phyloP scores from a whole-genome alignment of 805 yeast genomes.

The Sugiyamaella floridensis region DNA sequence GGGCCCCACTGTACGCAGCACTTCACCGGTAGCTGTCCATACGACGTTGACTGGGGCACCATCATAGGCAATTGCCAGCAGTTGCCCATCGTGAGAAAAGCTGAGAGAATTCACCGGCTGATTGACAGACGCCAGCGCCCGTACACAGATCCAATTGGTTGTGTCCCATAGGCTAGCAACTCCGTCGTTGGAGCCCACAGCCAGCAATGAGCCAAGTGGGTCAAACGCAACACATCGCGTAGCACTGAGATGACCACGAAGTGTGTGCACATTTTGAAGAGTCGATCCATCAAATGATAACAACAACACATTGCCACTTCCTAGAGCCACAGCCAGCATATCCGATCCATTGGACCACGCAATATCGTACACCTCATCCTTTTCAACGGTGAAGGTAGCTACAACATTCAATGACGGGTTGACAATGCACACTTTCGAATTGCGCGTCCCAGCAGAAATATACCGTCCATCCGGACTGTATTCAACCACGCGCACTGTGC shows the following conservation, averaged over 20 bases:
- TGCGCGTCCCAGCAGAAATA: conserved; percentile 39
- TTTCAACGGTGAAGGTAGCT: conserved; percentile 21
- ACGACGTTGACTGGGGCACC: conserved; percentile 37
- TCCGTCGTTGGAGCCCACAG: conserved; percentile 54
- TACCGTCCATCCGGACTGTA: conserved; percentile 44
- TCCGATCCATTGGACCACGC: conserved; percentile 31
- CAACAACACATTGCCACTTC: conserved; percentile 39
- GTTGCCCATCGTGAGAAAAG: conserved; percentile 41
- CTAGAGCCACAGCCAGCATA: conserved; percentile 42
- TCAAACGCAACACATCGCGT: conserved; percentile 43
- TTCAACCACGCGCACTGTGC: conserved; percentile 20
- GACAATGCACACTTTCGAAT: conserved; percentile 34
- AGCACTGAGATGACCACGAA: conserved; percentile 46
- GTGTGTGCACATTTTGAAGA: conserved; percentile 12
- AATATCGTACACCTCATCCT: conserved; percentile 32
- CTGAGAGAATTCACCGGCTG: conserved; percentile 38
- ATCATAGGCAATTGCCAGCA: conserved; percentile 41
- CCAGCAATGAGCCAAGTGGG: conserved; percentile 45
- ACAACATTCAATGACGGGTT: conserved; percentile 31
- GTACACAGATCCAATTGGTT: conserved; percentile 33
- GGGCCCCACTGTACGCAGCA: conserved; percentile 16
- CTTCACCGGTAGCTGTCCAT: conserved; percentile 29
- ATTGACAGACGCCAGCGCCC: conserved; percentile 31
- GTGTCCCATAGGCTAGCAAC: conserved; percentile 46
- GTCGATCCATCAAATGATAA: conserved; percentile 10